Conservation (phyloP, 768 basidiomycete species). For the Udeniomyces megalosporus region DNA sequence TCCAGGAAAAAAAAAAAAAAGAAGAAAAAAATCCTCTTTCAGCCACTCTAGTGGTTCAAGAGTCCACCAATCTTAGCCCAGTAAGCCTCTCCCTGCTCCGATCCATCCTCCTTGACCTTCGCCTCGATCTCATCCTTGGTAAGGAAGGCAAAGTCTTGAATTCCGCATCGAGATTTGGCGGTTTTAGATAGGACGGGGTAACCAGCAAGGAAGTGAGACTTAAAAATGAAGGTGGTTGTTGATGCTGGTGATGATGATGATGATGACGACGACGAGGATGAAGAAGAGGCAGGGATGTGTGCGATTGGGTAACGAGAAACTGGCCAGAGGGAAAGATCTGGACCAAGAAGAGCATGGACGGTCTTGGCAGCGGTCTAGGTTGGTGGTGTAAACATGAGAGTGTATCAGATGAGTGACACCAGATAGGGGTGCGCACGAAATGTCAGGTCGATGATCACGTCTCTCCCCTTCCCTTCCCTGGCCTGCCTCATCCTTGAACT, state of each 20-base stretch:
- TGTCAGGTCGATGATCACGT: slow-evolving; percentile 20
- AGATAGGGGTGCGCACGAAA: too few relatives aligned
- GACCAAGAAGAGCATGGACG: slow-evolving; percentile 8
- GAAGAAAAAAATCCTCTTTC: too few relatives aligned
- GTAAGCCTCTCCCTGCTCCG: neutral
- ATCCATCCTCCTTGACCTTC: slow-evolving; percentile 37
- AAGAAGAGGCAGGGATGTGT: neutral
- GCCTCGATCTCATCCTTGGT: slow-evolving; percentile 76
- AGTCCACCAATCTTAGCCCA: slow-evolving; percentile 3
- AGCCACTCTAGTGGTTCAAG: slow-evolving; percentile 8
- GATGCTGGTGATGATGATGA: neutral
- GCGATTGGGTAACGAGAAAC: slow-evolving; percentile 13
- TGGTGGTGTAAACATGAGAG: too few relatives aligned
- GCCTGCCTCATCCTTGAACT: neutral
- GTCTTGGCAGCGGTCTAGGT: neutral
- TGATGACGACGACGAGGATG: neutral
- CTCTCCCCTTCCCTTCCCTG: slow-evolving; percentile 16
- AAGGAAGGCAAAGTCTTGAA: slow-evolving; percentile 73
- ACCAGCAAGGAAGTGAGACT: slow-evolving; percentile 81
- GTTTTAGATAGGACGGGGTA: slow-evolving; percentile 39
- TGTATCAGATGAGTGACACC: too few relatives aligned
- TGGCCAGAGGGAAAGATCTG: slow-evolving; percentile 16
- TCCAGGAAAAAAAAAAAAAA: too few relatives aligned
- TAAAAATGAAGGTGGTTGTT: slow-evolving; percentile 76
- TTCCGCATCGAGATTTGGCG: slow-evolving; percentile 37